These are phyloP conservation scores for Tephrocybe sp. DNA, from an alignment of 768 basidiomycete species.

Conservation along the genomic window DNA sequence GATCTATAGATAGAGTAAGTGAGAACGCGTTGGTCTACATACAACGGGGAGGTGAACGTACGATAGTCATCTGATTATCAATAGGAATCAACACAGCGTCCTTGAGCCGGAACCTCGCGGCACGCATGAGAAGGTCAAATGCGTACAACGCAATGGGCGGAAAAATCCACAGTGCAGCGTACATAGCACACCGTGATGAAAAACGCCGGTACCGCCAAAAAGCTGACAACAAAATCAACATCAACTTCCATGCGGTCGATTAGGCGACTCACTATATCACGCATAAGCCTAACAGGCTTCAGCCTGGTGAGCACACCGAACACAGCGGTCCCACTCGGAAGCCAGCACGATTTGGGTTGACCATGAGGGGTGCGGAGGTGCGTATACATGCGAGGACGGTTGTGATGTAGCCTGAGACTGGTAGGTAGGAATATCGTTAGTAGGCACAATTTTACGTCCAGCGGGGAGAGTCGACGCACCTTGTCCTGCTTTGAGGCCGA, in stretches of 20 bases:
- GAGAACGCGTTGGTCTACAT: no score
- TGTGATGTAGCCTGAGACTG: conserved; percentile 55
- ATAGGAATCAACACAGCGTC: conserved; percentile 68
- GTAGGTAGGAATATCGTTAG: conserved; percentile 37
- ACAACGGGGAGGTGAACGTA: no score
- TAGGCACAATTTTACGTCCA: no score
- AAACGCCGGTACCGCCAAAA: conserved; percentile 55
- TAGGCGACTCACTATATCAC: conserved; percentile 74
- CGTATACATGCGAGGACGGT: conserved; percentile 60
- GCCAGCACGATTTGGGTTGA: conserved; percentile 76
- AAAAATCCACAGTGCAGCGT: conserved; percentile 80
- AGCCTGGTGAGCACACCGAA: conserved; percentile 62
- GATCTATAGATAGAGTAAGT: no score
- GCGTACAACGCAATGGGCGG: conserved; percentile 79
- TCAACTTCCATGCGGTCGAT: no score
- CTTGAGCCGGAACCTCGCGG: conserved; percentile 70
- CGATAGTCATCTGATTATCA: conserved; percentile 69
- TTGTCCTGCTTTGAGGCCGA: conserved; percentile 57
- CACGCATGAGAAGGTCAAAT: conserved; percentile 70
- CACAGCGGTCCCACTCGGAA: conserved; percentile 67
- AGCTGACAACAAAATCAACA: conserved; percentile 33
- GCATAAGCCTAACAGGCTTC: conserved; percentile 68
- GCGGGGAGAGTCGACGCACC: no score
- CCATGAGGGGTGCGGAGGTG: conserved; percentile 53
- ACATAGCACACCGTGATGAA: conserved; percentile 76